These are phyloP conservation scores for Lagerstroemia speciosa DNA, from an alignment of 345 rosid genomes.

Conservation along the genomic window DNA sequence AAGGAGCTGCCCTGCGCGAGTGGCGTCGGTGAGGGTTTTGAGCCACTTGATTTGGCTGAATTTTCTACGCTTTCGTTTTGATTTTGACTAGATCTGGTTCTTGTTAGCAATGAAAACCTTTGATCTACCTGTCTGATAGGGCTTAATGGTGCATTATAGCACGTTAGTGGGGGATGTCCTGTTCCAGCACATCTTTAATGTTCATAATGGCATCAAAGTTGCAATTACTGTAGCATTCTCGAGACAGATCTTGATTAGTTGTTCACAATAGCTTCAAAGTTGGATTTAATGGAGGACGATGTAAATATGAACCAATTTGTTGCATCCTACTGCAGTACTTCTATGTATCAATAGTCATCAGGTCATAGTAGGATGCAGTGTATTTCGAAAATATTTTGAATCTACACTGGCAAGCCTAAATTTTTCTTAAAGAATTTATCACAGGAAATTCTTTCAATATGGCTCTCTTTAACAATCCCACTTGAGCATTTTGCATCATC, in stretches of 20 bases:
- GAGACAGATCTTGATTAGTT: background rate
- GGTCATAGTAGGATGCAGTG: too few species aligned
- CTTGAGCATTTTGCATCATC: background rate
- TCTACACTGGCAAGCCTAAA: too few species aligned
- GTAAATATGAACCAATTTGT: too few species aligned
- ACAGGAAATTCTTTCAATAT: background rate
- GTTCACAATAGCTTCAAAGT: too few species aligned
- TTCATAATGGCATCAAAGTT: background rate
- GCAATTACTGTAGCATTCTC: background rate
- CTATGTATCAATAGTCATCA: too few species aligned
- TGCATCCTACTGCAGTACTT: too few species aligned
- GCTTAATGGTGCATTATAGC: background rate
- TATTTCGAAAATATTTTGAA: too few species aligned
- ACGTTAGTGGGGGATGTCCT: background rate
- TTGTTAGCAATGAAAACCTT: background rate
- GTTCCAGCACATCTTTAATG: background rate
- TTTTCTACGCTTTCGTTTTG: constrained; percentile 19
- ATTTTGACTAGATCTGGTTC: constrained; percentile 20
- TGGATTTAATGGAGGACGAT: too few species aligned
- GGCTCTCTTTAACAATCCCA: background rate
- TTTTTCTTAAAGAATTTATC: too few species aligned
- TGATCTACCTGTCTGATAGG: background rate
- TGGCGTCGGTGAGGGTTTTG: constrained; percentile 62
- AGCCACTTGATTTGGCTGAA: background rate
- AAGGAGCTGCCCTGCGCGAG: constrained; percentile 58